Conservation (phyloP, 306 rosid species). For the Sophora flavescens region DNA sequence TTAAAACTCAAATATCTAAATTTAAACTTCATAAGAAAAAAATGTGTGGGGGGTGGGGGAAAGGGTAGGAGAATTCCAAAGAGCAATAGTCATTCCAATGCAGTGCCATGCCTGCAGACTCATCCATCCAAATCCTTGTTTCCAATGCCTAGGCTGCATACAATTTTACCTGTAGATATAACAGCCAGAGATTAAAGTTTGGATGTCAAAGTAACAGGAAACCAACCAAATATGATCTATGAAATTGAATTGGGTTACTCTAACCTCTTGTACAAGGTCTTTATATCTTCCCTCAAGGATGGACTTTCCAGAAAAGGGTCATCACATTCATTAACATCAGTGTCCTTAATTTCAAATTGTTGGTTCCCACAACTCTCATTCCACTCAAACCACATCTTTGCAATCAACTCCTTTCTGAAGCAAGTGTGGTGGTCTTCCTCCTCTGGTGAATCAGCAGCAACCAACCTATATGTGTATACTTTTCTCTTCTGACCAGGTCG, state of each 20-base stretch:
- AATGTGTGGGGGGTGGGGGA: not conserved
- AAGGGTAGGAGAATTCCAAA: not conserved
- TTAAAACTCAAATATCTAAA: not conserved
- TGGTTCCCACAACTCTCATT: conserved; percentile 64
- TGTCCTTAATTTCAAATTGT: conserved; percentile 58
- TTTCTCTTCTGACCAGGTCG: conserved; percentile 71
- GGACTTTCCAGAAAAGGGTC: conserved; percentile 65
- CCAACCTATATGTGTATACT: conserved; percentile 64
- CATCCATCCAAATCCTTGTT: not conserved
- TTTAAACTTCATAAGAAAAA: not conserved
- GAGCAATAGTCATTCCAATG: not conserved
- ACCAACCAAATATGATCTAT: not conserved
- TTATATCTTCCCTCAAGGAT: conserved; percentile 55
- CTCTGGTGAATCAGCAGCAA: conserved; percentile 72
- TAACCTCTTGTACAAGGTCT: conserved; percentile 68
- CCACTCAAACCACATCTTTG: conserved; percentile 89
- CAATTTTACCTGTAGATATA: not conserved
- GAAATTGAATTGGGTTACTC: conserved; percentile 14
- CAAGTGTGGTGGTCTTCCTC: conserved; percentile 70
- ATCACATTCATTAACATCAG: conserved; percentile 57
- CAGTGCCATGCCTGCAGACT: not conserved
- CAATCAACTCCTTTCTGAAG: conserved; percentile 69
- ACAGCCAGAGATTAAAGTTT: not conserved
- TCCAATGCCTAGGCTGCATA: not conserved
- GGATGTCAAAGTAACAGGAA: not conserved